These are phyloP conservation scores for Bruguiera parviflora DNA, from an alignment of 345 rosid species.

Conservation along the genomic window DNA sequence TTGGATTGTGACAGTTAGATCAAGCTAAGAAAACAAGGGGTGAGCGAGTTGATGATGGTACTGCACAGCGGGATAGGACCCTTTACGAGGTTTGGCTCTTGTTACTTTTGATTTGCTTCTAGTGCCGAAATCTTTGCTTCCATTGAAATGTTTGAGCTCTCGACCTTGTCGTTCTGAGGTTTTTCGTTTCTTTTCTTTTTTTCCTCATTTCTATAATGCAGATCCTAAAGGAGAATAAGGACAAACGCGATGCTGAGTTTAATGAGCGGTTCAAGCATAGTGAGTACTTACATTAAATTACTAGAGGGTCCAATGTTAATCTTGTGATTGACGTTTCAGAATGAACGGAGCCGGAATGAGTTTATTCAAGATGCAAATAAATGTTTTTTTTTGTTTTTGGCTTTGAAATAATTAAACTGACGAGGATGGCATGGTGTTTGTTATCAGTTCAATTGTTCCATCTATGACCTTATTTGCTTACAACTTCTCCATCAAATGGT, in stretches of 20 bases:
- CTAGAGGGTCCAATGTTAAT: not conserved
- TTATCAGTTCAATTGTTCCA: no score
- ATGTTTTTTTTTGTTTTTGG: no score
- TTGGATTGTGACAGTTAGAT: conserved; percentile 50
- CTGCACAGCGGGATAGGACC: conserved; percentile 88
- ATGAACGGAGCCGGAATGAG: no score
- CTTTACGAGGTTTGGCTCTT: conserved; percentile 57
- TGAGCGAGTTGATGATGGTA: conserved; percentile 91
- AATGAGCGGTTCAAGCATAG: conserved; percentile 96
- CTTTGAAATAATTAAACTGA: no score
- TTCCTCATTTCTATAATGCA: conserved; percentile 18
- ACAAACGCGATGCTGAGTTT: conserved; percentile 90
- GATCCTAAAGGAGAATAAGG: conserved; percentile 95
- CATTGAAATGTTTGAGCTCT: no score
- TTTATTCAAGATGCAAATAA: no score
- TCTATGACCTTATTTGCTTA: no score
- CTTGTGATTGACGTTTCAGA: no score
- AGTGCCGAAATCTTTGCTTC: not conserved
- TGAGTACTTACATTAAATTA: conserved; percentile 34
- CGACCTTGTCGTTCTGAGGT: not conserved
- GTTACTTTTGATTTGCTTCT: not conserved
- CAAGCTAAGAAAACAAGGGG: conserved; percentile 84
- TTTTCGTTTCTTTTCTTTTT: not conserved
- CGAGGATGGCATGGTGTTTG: no score
- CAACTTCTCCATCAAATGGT: no score